phyloP scores from a whole-genome alignment of 2,329 filamentous ascomycete species.

The Didymella keratinophila region DNA sequence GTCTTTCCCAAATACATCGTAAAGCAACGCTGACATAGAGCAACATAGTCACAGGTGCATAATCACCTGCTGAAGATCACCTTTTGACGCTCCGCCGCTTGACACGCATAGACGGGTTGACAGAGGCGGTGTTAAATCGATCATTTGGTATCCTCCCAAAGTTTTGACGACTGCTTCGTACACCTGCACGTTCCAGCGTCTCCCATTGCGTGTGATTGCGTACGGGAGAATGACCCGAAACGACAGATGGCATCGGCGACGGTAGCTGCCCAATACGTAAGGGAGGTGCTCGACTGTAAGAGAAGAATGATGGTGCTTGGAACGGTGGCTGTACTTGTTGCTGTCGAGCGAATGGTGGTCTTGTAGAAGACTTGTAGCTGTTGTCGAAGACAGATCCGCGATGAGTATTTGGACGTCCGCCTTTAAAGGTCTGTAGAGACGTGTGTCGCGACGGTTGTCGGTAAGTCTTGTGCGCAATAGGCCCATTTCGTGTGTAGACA shows the following conservation, averaged over 20 bases:
- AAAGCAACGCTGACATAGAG: not conserved
- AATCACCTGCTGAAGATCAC: conserved; percentile 25
- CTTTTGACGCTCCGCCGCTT: conserved; percentile 33
- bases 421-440: conserved; percentile 14
- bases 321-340: conserved; percentile 9
- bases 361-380: conserved; percentile 17
- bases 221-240: conserved; percentile 20
- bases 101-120: conserved; percentile 15
- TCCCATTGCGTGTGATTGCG: conserved; percentile 29
- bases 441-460: conserved; percentile 2
- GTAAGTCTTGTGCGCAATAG: conserved; percentile 16
- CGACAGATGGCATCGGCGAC: conserved; percentile 28
- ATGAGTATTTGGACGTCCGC: conserved; percentile 22
- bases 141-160: not conserved
- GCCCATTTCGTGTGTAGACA: conserved; percentile 30
- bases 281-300: conserved; percentile 14
- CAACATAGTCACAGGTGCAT: not conserved
- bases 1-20: not conserved
- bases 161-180: conserved; percentile 34
- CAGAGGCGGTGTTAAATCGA: not conserved
- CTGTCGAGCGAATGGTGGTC: conserved; percentile 12
- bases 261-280: conserved; percentile 25
- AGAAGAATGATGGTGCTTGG: conserved; percentile 12
- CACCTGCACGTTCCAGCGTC: conserved; percentile 30
- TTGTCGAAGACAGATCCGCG: conserved; percentile 17